phyloP scores from a whole-genome alignment of 768 basidiomycete species.

The Trametes villosa region DNA sequence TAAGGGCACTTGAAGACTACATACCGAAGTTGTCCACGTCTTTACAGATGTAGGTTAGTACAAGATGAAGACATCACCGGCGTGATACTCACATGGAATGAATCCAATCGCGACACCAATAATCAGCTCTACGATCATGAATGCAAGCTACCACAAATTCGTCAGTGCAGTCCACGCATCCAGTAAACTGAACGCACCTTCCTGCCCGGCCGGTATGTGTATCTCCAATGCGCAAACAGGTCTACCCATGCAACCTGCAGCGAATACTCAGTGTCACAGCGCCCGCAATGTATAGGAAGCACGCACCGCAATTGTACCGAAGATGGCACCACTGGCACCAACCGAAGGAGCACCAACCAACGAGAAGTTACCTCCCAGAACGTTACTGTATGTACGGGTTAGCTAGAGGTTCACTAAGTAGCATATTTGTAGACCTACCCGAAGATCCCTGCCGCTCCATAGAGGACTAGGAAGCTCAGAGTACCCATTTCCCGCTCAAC shows the following conservation, averaged over 20 bases:
- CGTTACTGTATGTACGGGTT: constrained; percentile 54
- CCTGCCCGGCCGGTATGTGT: constrained; percentile 79
- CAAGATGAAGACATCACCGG: not conserved
- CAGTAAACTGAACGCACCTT: constrained; percentile 53
- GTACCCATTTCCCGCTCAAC: constrained; percentile 94
- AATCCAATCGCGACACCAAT: constrained; percentile 86
- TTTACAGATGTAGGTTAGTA: constrained; percentile 30
- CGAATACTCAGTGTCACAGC: no score
- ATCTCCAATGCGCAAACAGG: constrained; percentile 89
- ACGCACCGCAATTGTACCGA: constrained; percentile 79
- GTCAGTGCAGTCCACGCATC: not conserved
- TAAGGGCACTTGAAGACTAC: constrained; percentile 15
- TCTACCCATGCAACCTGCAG: constrained; percentile 81
- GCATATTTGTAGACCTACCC: constrained; percentile 53
- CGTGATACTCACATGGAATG: constrained; percentile 65
- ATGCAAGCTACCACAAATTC: constrained; percentile 59
- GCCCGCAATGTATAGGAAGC: not conserved
- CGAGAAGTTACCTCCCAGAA: constrained; percentile 92
- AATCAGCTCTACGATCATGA: constrained; percentile 85
- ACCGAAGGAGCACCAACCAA: constrained; percentile 87
- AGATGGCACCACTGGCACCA: constrained; percentile 93
- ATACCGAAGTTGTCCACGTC: constrained; percentile 91
- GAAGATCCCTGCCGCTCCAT: constrained; percentile 91
- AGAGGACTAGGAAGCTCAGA: constrained; percentile 80
- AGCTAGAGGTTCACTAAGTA: not conserved